These are phyloP conservation scores for Psilocybe sp. DNA, from an alignment of 768 basidiomycete species.

Conservation along the genomic window DNA sequence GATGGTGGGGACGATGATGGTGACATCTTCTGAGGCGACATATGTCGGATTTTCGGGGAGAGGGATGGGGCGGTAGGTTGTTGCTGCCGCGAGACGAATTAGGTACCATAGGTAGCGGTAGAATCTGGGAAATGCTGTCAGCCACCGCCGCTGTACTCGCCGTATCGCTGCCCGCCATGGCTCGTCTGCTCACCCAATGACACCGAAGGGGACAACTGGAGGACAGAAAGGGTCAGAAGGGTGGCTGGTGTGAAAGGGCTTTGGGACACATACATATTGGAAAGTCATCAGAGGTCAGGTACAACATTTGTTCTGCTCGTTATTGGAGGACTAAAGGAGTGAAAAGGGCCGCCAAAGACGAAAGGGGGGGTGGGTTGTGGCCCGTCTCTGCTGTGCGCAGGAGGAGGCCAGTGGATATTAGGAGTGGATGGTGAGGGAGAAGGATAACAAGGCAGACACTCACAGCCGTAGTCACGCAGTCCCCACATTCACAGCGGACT, in stretches of 20 bases:
- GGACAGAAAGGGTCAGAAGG: constrained; percentile 15
- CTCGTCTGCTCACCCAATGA: constrained; percentile 64
- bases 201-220: constrained; percentile 84
- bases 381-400: constrained; percentile 19
- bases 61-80: constrained; percentile 84
- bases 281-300: constrained; percentile 88
- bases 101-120: constrained; percentile 93
- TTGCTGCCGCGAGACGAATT: constrained; percentile 78
- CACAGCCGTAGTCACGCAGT: not conserved
- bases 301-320: constrained; percentile 56
- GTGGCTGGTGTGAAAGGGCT: constrained; percentile 1
- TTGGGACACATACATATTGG: constrained; percentile 75
- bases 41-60: constrained; percentile 90
- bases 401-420: constrained; percentile 5
- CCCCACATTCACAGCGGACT: not conserved
- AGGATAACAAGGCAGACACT: constrained; percentile 8
- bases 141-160: constrained; percentile 1
- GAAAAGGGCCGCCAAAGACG: constrained; percentile 38
- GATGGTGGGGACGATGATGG: constrained; percentile 94
- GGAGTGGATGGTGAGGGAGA: constrained; percentile 4
- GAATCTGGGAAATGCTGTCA: constrained; percentile 50
- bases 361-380: constrained; percentile 17
- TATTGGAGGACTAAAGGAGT: constrained; percentile 30
- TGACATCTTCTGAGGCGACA: constrained; percentile 88
- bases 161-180: not conserved